Conservation (phyloP, 73 alveolate genomes). For the Symbiodinium natans region DNA sequence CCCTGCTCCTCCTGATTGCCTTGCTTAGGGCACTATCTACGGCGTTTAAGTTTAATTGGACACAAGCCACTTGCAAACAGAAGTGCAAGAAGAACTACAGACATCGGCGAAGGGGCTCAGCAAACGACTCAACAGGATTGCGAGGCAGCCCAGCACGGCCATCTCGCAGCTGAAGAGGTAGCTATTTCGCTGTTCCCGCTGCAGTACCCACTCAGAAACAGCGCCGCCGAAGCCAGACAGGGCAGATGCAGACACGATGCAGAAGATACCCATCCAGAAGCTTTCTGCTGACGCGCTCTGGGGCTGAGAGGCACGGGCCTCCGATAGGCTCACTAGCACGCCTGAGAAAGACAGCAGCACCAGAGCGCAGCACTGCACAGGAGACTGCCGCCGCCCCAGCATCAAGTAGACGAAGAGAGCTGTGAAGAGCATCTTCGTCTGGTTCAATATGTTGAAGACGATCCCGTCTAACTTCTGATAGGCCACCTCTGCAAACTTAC, state of each 20-base stretch:
- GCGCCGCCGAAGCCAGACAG: constrained; percentile 79
- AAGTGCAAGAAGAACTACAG: too few species aligned
- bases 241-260: not conserved
- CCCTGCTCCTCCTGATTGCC: not conserved
- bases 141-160: constrained; percentile 72
- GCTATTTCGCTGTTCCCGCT: constrained; percentile 16
- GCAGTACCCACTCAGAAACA: constrained; percentile 62
- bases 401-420: constrained; percentile 70
- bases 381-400: constrained; percentile 25
- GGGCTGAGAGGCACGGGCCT: not conserved
- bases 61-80: too few species aligned
- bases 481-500: too few species aligned
- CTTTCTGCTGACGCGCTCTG: not conserved
- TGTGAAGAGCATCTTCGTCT: constrained; percentile 90
- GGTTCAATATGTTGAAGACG: constrained; percentile 83
- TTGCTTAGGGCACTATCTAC: too few species aligned
- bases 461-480: constrained; percentile 76
- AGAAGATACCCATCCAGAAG: not conserved
- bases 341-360: not conserved
- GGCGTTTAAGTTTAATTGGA: too few species aligned
- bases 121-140: not conserved
- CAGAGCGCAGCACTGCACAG: not conserved
- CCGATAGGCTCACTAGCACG: not conserved
- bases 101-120: not conserved
- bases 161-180: constrained; percentile 86